Evolutionary conservation across 352 stramenopile genomes (phyloP).

Genomic region (Phytophthora sp.): DNA sequence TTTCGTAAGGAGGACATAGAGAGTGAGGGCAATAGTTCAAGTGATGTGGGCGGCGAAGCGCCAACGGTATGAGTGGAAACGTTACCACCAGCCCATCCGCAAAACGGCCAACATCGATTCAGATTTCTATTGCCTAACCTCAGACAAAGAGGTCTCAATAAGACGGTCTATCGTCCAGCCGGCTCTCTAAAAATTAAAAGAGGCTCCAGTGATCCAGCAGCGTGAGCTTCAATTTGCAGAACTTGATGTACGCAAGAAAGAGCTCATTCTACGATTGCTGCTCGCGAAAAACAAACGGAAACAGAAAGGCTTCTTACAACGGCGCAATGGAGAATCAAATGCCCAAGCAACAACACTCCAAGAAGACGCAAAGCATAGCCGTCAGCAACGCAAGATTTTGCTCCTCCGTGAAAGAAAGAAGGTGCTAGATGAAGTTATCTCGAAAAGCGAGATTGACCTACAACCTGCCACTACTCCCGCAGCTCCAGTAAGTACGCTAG

Average conservation of each 20-base stretch:
- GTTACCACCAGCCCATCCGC: too few species aligned
- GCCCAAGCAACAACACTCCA: conserved; percentile 10
- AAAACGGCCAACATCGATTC: too few species aligned
- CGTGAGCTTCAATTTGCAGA: background rate
- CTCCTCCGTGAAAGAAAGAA: conserved; percentile 24
- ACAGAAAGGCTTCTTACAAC: conserved; percentile 3
- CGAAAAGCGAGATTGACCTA: conserved; percentile 21
- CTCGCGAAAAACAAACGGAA: conserved; percentile 9
- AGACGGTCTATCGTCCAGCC: too few species aligned
- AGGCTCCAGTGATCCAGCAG: background rate
- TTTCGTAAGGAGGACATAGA: too few species aligned
- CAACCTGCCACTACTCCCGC: conserved; percentile 5
- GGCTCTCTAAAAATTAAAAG: background rate
- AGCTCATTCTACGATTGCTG: background rate
- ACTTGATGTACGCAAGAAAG: conserved; percentile 1
- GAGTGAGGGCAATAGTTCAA: too few species aligned
- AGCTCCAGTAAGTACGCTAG: conserved; percentile 27
- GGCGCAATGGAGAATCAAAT: conserved; percentile 7
- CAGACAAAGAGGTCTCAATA: too few species aligned
- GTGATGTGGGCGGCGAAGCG: too few species aligned
- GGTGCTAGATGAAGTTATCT: conserved; percentile 19
- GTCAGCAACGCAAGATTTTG: conserved; percentile 5
- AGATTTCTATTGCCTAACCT: too few species aligned
- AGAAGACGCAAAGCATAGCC: conserved; percentile 15
- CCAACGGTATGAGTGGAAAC: too few species aligned